phyloP scores from a whole-genome alignment of 176 grass and related monocot species.

The Dendrocalamus sinicus region DNA sequence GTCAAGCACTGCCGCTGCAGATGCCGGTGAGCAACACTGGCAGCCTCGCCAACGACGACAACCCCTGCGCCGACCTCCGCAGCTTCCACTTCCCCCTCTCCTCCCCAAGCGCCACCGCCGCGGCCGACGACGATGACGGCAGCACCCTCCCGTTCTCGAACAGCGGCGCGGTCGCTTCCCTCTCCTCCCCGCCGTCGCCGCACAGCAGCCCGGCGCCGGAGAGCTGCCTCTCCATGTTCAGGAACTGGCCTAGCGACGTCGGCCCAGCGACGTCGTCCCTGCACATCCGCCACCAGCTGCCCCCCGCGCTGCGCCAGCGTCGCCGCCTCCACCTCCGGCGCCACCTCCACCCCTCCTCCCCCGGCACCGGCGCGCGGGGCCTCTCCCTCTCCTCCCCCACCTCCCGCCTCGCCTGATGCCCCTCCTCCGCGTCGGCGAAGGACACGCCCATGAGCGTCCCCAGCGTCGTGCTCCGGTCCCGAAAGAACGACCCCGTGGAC shows the following conservation, averaged over 20 bases:
- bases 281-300: constrained; percentile 64
- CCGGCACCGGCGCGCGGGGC: neutral
- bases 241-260: constrained; percentile 69
- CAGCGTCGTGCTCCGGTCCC: constrained; percentile 88
- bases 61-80: constrained; percentile 43
- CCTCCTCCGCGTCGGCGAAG: constrained; percentile 43
- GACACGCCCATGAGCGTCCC: constrained; percentile 96
- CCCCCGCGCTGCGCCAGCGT: neutral
- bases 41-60: constrained; percentile 42
- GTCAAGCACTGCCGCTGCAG: constrained; percentile 54
- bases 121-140: neutral
- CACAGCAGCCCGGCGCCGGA: constrained; percentile 38
- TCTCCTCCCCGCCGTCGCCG: constrained; percentile 26
- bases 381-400: neutral
- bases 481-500: constrained; percentile 96
- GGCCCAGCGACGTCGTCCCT: constrained; percentile 46
- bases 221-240: constrained; percentile 64
- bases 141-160: constrained; percentile 54
- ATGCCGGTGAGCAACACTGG: constrained; percentile 66
- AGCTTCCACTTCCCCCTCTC: constrained; percentile 34
- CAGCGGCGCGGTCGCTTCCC: constrained; percentile 38
- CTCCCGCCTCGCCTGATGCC: neutral
- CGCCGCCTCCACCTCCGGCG: constrained; percentile 33
- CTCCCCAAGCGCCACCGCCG: neutral
- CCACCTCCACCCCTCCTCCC: constrained; percentile 35